Base-by-base conservation (phyloP, 176 grass and related monocot species). In the Phoenix dactylifera region DNA sequence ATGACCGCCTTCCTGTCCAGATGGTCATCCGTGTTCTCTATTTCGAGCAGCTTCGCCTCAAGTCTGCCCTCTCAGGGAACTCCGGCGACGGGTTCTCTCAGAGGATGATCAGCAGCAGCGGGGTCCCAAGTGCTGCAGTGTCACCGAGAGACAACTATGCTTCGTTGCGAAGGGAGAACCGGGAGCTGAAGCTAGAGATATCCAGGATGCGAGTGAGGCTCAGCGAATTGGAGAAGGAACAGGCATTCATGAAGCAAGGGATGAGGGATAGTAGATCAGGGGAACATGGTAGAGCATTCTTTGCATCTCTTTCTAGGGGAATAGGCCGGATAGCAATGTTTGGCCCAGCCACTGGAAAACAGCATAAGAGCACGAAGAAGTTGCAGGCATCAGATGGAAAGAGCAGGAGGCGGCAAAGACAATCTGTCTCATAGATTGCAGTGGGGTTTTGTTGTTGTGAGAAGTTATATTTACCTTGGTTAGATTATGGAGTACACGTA, bases 261-360 rank as follows among this genome's bases (percentile, higher is more conserved):
- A 68, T 68, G 65, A 32, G 26, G 24, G 26, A 55, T 18, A 77
- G 75, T 49, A 72, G 70, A 26, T 35, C 71, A 16, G 23, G 24
- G 4, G 65, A 68, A 16, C 71, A 82, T 18, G 89, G 80, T 0
- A 26, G 69, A 28, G 89, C 81, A 15, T 79, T 95, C 76, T 65
- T 95, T 9, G 85, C 78, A 51, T 88, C 85, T 20, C 72, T 95
- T 17, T 95, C 89, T 2, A 52, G 61, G n/a, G 89, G 89, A 2
- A 49, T 95, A 2, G 85, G 85, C 15, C 75, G 89, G 25, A 88
- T 95, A 24, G 19, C 68, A 1, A 80, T 78, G 63, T 74, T 95
- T 29, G 81, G 81, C 30, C 70, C 74, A 0, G 18, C 60, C 15
- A 26, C 35, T 10, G 69, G 61, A 44, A 65, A 74, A 6, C 52